Base-by-base conservation (phyloP, 2,329 filamentous ascomycete genomes). In the Beauveria caledonica region DNA sequence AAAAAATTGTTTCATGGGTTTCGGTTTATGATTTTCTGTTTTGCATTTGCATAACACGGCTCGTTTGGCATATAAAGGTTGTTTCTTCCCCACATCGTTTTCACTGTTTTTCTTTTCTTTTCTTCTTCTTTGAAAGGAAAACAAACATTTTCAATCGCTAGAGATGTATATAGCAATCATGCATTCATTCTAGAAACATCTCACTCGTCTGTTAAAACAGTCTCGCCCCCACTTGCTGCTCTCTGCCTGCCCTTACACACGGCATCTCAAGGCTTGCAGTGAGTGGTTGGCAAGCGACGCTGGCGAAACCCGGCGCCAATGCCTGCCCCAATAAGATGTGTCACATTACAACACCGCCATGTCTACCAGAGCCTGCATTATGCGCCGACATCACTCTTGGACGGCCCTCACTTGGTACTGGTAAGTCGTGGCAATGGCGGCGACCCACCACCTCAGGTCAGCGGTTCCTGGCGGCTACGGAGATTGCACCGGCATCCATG, bases 31-130 rank as follows among this genome's bases (percentile, higher is more conserved):
- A 3, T 27, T 51, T 51, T n/a, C 11, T 27, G 6, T 27, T 54
- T 54, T 54, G 51, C 42, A 50, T 17, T 51, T 23, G 56, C 56
- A 58, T 58, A 5, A 58, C 36, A 51, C 36, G 45, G 56, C 48
- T 58, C 48, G 45, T 58, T 58, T 58, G 48, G 56, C 36, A 58
- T 58, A 58, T 51, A 58, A 45, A 58, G 56, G 56, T 58, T 58
- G 17, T 11, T 50, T 40, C 4, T 57, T 29, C 23, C n/a, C 33
- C 7, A 33, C 29, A n/a, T 19, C 15, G 19, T 58, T 51, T 36
- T 50, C 23, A 50, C 33, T 33, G 29, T 21, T 50, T 49, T 27
- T 29, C 11, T 36, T 36, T 6, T 5, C 11, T 36, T 15, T 33
- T 44, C 9, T 42, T 29, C 6, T 40, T 57, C 11, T 36, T 25